Conservation (phyloP, 2,329 filamentous ascomycete species). For the Pseudogymnoascus sp. region DNA sequence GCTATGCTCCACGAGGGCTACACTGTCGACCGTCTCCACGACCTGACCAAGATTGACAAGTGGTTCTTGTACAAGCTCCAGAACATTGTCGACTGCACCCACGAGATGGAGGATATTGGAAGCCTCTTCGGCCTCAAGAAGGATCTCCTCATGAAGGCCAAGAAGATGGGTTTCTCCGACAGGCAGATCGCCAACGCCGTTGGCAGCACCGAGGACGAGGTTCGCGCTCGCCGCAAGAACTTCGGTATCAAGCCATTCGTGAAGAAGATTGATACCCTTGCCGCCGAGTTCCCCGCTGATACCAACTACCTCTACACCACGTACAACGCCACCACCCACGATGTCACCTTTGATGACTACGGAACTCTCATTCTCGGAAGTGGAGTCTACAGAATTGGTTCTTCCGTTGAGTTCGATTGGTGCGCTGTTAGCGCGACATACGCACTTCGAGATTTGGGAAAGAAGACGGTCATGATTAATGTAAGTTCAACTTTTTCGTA, state of each 20-base stretch:
- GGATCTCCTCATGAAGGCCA: slow-evolving; percentile 80
- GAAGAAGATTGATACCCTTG: slow-evolving; percentile 96
- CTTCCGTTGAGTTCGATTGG: slow-evolving; percentile 98
- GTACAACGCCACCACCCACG: slow-evolving; percentile 91
- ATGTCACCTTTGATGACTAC: slow-evolving; percentile 88
- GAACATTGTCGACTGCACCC: slow-evolving; percentile 88
- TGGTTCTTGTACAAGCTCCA: slow-evolving; percentile 99
- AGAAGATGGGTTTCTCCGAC: slow-evolving; percentile 97
- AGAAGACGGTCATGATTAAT: slow-evolving; percentile 98
- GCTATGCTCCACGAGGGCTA: slow-evolving; percentile 97
- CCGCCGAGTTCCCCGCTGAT: slow-evolving; percentile 89
- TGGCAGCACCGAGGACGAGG: slow-evolving; percentile 78
- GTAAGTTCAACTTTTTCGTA: slow-evolving; percentile 33
- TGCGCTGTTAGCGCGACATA: slow-evolving; percentile 87
- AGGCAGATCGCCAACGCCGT: slow-evolving; percentile 86
- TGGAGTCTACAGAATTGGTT: slow-evolving; percentile 95
- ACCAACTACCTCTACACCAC: slow-evolving; percentile 97
- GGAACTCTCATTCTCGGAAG: slow-evolving; percentile 83
- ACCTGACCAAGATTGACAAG: slow-evolving; percentile 96
- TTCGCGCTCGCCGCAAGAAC: slow-evolving; percentile 72
- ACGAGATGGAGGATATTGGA: slow-evolving; percentile 75
- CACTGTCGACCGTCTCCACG: slow-evolving; percentile 82
- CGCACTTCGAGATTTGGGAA: slow-evolving; percentile 73
- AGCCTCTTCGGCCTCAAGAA: slow-evolving; percentile 78
- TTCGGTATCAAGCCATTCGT: slow-evolving; percentile 93